These are phyloP conservation scores for Dioscorea cayenensis DNA, from an alignment of 116 monocot species.

Conservation along the genomic window DNA sequence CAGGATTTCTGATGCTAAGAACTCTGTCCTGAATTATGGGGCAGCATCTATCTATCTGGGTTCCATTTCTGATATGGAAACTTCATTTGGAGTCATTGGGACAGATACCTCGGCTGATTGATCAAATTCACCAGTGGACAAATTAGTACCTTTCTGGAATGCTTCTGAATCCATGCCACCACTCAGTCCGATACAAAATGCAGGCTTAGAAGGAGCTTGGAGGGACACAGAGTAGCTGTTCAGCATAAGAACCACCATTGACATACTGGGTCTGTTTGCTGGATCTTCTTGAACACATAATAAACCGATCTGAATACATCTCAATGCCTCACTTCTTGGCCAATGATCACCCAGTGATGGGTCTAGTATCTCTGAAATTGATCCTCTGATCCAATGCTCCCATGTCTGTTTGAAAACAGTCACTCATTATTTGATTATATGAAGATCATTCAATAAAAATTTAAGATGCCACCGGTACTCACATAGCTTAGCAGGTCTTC, in stretches of 20 bases:
- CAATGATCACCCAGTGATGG: neutral
- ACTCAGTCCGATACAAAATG: neutral
- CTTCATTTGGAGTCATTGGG: constrained; percentile 1
- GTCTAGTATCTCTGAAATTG: constrained; percentile 2
- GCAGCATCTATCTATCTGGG: neutral
- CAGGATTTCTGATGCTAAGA: too few relatives aligned
- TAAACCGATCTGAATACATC: constrained; percentile 1
- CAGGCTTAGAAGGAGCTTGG: neutral
- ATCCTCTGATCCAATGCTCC: constrained; percentile 1
- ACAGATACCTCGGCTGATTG: neutral
- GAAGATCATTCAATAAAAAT: neutral
- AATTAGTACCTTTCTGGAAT: neutral
- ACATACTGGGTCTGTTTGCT: constrained; percentile 1
- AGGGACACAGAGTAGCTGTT: neutral
- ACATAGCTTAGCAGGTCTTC: neutral
- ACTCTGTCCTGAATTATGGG: neutral
- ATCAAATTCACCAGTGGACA: neutral
- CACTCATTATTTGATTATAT: neutral
- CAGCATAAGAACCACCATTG: constrained; percentile 2
- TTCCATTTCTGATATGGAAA: constrained; percentile 3
- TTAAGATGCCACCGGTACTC: neutral
- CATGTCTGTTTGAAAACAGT: neutral
- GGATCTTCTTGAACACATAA: constrained; percentile 12
- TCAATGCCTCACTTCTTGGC: constrained; percentile 1
- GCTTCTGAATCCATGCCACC: neutral